phyloP scores from a whole-genome alignment of 140 eudicot genomes.

The Erigeron philadelphicus region DNA sequence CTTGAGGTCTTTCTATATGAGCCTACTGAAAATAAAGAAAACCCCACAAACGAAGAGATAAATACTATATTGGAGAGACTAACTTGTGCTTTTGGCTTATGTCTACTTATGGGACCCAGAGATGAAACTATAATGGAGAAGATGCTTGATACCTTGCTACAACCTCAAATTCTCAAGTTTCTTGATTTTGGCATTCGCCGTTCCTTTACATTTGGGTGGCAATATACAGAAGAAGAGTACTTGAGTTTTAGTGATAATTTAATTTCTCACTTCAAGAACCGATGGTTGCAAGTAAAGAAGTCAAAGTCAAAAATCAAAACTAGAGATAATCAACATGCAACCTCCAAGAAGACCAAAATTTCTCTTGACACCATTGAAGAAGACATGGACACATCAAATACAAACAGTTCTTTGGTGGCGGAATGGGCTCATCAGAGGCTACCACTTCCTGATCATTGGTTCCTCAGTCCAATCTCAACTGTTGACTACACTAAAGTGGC shows the following conservation, averaged over 20 bases:
- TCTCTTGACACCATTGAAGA: slow-evolving; percentile 74
- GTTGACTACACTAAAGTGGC: slow-evolving; percentile 33
- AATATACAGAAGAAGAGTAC: slow-evolving; percentile 55
- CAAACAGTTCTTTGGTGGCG: slow-evolving; percentile 36
- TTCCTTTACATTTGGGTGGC: slow-evolving; percentile 42
- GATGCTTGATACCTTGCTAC: slow-evolving; percentile 47
- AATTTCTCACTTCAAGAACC: slow-evolving; percentile 59
- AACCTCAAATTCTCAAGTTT: slow-evolving; percentile 54
- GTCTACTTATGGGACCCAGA: slow-evolving; percentile 58
- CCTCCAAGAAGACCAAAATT: slow-evolving; percentile 31
- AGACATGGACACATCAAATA: slow-evolving; percentile 38
- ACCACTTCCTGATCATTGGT: slow-evolving; percentile 86
- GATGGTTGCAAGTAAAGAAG: slow-evolving; percentile 70
- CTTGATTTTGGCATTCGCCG: slow-evolving; percentile 46
- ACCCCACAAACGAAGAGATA: slow-evolving; percentile 34
- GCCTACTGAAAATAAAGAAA: slow-evolving; percentile 23
- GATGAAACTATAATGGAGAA: slow-evolving; percentile 47
- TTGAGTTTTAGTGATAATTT: slow-evolving; percentile 42
- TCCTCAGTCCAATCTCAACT: slow-evolving; percentile 70
- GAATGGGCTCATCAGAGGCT: slow-evolving; percentile 92
- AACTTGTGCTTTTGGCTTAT: slow-evolving; percentile 45
- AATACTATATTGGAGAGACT: slow-evolving; percentile 38
- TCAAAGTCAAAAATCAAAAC: slow-evolving; percentile 32
- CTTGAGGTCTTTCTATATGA: slow-evolving; percentile 34
- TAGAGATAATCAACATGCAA: slow-evolving; percentile 21